Conservation (phyloP, 2,329 filamentous ascomycete genomes). For the Thielaviopsis cerberus region DNA sequence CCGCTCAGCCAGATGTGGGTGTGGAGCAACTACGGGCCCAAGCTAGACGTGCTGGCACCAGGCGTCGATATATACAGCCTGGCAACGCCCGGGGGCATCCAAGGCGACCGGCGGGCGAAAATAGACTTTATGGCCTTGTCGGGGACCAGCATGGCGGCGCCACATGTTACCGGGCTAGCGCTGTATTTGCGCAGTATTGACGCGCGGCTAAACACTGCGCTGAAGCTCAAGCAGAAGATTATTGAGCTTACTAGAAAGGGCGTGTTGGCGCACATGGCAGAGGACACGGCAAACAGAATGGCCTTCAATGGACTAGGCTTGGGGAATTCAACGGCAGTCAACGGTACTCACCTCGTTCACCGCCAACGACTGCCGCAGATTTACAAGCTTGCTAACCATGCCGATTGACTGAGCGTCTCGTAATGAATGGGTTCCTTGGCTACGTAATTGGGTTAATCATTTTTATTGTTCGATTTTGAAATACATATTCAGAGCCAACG, state of each 20-base stretch:
- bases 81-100: neutral
- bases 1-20: constrained; percentile 17
- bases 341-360: neutral
- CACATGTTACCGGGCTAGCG: constrained; percentile 9
- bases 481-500: neutral
- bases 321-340: neutral
- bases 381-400: neutral
- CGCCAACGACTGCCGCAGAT: neutral
- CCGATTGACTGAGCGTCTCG: neutral
- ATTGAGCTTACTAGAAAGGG: neutral
- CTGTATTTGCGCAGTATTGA: constrained; percentile 5
- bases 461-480: neutral
- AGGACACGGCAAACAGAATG: neutral
- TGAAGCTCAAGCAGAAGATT: neutral
- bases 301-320: neutral
- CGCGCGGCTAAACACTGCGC: neutral
- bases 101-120: neutral
- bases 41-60: constrained; percentile 27
- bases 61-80: constrained; percentile 19
- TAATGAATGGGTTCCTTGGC: no score
- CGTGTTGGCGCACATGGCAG: neutral
- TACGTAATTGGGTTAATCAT: neutral
- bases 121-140: neutral
- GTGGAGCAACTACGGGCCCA: constrained; percentile 28
- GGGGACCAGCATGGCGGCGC: constrained; percentile 10